Percentiles rank a stretch among this genome's conserved stretches.
Evolutionary conservation across 306 rosid genomes (phyloP).

Genomic region (Ochetophila trinervis): DNA sequence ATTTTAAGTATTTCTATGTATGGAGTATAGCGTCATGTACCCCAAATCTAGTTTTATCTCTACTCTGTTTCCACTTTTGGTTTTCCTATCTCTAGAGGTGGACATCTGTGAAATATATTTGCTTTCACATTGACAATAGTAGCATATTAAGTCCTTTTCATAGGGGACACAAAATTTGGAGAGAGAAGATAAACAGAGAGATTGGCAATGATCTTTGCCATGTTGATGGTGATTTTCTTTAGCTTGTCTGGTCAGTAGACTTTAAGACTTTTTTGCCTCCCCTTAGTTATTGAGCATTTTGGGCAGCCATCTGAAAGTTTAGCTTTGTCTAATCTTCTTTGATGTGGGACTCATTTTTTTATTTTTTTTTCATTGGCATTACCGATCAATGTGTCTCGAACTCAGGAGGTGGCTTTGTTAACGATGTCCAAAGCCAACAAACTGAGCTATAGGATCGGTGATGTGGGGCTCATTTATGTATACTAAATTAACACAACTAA

Average conservation of each 20-base stretch:
- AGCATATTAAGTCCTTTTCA: slow-evolving; percentile 26
- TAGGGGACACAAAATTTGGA: slow-evolving; percentile 26
- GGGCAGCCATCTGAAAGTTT: slow-evolving; percentile 12
- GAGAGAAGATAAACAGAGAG: neutral
- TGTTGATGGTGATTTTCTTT: neutral
- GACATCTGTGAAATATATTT: slow-evolving; percentile 33
- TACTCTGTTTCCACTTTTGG: slow-evolving; percentile 21
- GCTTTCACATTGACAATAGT: slow-evolving; percentile 2
- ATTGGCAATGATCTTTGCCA: neutral
- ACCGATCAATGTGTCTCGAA: too few relatives aligned
- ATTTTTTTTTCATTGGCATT: too few relatives aligned
- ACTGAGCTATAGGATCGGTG: too few relatives aligned
- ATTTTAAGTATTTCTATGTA: neutral
- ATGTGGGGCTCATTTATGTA: neutral
- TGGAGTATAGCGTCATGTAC: neutral
- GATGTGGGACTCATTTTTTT: too few relatives aligned
- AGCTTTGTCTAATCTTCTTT: too few relatives aligned
- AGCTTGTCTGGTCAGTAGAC: slow-evolving; percentile 11
- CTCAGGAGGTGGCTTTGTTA: too few relatives aligned
- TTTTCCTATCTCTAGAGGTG: slow-evolving; percentile 4
- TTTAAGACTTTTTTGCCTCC: slow-evolving; percentile 36
- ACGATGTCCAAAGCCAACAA: too few relatives aligned
- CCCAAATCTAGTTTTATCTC: slow-evolving; percentile 10
- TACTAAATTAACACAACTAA: neutral
- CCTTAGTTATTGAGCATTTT: neutral